Evolutionary conservation across 1,284 basidiomycete species (phyloP), one percentile per base, ranked within the genome.

Genomic region (Termitomyces sp.): DNA sequence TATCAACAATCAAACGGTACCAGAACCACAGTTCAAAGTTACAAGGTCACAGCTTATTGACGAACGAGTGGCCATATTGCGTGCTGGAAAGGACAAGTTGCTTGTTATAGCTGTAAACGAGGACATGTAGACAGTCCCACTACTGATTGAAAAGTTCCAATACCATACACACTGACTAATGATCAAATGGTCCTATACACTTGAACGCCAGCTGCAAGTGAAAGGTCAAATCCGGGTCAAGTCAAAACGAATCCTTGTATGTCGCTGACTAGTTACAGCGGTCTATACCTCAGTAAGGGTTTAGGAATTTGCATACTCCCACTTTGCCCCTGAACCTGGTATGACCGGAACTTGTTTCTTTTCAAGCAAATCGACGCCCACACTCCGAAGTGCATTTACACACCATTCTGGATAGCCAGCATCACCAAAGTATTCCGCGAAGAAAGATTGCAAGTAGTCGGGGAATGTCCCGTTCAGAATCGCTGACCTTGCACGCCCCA

Each of bases 361-460:
- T 36, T 58, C 58, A 28, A 58, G 47, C 47, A 58, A 48, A 34
- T 58, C 55, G 19, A 58, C 52, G 19, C 58, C 58, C 17, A 64
- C 62, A 15, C 54, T 58, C 7, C 56, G 54, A 9, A 67, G 70
- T 17, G 90, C 90, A 65, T 90, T 86, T 3, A 92, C 81, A 62
- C 88, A 90, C 90, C 90, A 92, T 63, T 84, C 81, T 0, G 90
- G 90, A 66, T 91, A 92, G 28, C 83, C 86, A 28, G 71, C 69
- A 55, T 80, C 76, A 15, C 79, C 83, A 66, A 86, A 93, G 67
- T 88, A 94, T 43, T 73, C 73, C 45, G 73, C 76, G 68, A 92
- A 94, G 72, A 92, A 93, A 9, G 71, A 71, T 56, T 75, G 77
- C 50, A 92, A 74, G 64, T 90, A 93, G 49, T 80, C 73, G 2